These are phyloP conservation scores for Aspergillus quadrilineatus DNA, from an alignment of 2,329 filamentous ascomycete genomes.

Conservation along the genomic window DNA sequence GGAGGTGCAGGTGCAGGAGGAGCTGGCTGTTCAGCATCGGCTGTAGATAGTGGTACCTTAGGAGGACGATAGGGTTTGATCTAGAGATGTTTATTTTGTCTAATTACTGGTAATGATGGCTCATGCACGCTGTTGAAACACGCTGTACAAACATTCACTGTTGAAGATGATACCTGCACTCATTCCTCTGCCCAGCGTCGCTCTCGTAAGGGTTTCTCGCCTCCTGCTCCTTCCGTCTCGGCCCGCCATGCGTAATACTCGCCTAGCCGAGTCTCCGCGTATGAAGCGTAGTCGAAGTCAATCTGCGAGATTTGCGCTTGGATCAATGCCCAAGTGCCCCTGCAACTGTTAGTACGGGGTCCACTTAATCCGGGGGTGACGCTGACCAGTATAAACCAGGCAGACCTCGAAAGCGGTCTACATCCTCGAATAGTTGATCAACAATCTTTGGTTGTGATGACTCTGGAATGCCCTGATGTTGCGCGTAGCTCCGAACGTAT, in stretches of 20 bases:
- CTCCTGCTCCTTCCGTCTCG: slow-evolving; percentile 65
- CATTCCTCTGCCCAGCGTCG: slow-evolving; percentile 67
- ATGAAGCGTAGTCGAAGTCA: slow-evolving; percentile 92
- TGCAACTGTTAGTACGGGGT: slow-evolving; percentile 45
- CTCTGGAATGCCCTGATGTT: slow-evolving; percentile 42
- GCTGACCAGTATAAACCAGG: slow-evolving; percentile 74
- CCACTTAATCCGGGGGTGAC: neutral
- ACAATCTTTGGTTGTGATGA: slow-evolving; percentile 61
- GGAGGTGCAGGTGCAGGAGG: neutral
- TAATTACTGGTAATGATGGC: neutral
- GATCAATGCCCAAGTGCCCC: slow-evolving; percentile 95
- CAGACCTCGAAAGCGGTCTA: slow-evolving; percentile 83
- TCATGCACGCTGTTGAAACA: slow-evolving; percentile 7
- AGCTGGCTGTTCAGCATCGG: slow-evolving; percentile 19
- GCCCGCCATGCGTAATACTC: slow-evolving; percentile 94
- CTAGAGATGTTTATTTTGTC: neutral
- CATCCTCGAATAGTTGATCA: slow-evolving; percentile 70
- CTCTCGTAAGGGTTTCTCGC: slow-evolving; percentile 71
- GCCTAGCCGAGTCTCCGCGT: slow-evolving; percentile 79
- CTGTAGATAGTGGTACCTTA: slow-evolving; percentile 6
- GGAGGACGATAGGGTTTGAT: too few species aligned
- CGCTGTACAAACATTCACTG: slow-evolving; percentile 2
- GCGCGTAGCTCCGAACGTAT: slow-evolving; percentile 75
- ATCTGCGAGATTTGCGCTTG: slow-evolving; percentile 93
- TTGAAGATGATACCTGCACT: neutral